A percentile compares a stretch with the other conserved stretches of the same genome.
Conservation (phyloP, 495 filamentous ascomycete genomes). For the Xylaria flabelliformis region DNA sequence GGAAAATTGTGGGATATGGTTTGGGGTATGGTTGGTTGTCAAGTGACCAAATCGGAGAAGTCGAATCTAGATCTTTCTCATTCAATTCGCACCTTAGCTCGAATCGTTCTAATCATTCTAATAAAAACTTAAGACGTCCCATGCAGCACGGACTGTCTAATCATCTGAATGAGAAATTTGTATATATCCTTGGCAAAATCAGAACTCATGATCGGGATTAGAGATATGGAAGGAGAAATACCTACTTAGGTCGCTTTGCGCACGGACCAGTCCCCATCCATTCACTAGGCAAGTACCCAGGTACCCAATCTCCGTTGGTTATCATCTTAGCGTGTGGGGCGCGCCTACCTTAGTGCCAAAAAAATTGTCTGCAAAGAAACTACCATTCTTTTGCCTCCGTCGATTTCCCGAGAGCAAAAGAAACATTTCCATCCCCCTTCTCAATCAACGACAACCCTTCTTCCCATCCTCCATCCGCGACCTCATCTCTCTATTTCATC, state of each 20-base stretch:
- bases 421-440: conserved; percentile 28
- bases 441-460: conserved; percentile 24
- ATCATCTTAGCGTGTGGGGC: conserved; percentile 17
- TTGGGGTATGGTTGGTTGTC: not conserved
- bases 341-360: conserved; percentile 30
- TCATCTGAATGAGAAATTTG: not conserved
- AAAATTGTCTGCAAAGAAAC: conserved; percentile 28
- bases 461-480: conserved; percentile 22
- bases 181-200: not conserved
- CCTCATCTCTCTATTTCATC: conserved; percentile 26
- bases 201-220: not conserved
- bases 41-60: not conserved
- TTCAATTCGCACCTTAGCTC: not conserved
- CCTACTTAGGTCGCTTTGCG: not conserved
- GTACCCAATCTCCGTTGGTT: not conserved
- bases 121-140: not conserved
- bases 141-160: not conserved
- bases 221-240: not conserved
- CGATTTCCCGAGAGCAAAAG: conserved; percentile 13
- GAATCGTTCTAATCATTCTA: not conserved
- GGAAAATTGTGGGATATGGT: not conserved
- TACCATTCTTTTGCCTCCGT: conserved; percentile 25
- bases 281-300: no score
- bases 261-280: not conserved
- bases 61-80: not conserved